Percentiles rank a stretch among this genome's conserved stretches.
Conservation (phyloP, 2,329 filamentous ascomycete species). For the Pseudocercospora crystallina region DNA sequence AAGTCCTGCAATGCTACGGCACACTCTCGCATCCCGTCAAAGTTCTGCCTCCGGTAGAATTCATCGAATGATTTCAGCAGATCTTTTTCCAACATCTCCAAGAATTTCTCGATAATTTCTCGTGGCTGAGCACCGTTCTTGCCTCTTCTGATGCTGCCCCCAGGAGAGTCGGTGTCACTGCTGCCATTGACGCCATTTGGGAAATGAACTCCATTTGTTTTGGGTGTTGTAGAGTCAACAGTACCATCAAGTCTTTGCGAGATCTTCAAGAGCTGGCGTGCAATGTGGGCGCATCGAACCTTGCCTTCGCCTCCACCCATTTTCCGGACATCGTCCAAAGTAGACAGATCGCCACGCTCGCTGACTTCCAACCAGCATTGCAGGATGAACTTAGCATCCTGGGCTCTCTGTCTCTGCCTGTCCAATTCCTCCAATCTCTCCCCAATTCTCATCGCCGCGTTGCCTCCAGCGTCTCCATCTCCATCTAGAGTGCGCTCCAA, state of each 20-base stretch:
- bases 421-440: constrained; percentile 92
- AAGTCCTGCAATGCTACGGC: constrained; percentile 93
- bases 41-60: constrained; percentile 92
- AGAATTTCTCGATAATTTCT: constrained; percentile 94
- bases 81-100: constrained; percentile 92
- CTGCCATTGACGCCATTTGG: constrained; percentile 51
- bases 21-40: constrained; percentile 97
- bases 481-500: constrained; percentile 75
- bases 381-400: constrained; percentile 92
- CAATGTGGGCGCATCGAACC: constrained; percentile 89
- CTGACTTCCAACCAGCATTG: constrained; percentile 96
- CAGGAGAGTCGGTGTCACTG: constrained; percentile 42
- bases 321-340: constrained; percentile 83
- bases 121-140: constrained; percentile 54
- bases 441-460: constrained; percentile 90
- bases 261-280: constrained; percentile 88
- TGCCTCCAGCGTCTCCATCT: constrained; percentile 65
- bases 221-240: constrained; percentile 39
- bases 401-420: constrained; percentile 80
- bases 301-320: constrained; percentile 87
- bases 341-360: constrained; percentile 80
- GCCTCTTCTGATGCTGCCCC: constrained; percentile 50
- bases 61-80: constrained; percentile 95
- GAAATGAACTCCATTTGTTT: constrained; percentile 32
- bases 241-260: constrained; percentile 83